Percentiles rank a stretch among this genome's conserved stretches.
Evolutionary conservation across 495 filamentous ascomycete genomes (phyloP).

Genomic region (Aspergillus steynii): DNA sequence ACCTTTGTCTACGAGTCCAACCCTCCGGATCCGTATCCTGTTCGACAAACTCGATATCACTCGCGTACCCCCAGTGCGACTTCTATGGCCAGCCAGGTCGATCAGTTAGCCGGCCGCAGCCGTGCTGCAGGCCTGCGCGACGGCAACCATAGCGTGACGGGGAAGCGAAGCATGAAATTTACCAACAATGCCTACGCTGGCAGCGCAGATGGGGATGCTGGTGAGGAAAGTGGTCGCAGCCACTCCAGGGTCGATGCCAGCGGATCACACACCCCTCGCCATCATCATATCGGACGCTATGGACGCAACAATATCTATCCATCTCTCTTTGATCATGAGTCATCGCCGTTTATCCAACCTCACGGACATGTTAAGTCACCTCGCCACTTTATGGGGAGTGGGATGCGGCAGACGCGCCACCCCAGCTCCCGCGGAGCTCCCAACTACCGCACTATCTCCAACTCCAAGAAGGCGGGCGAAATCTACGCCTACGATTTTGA

Average conservation of each 20-base stretch:
- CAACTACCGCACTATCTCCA: constrained; percentile 44
- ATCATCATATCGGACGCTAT: constrained; percentile 76
- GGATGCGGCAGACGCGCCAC: constrained; percentile 37
- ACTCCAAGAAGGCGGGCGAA: constrained; percentile 53
- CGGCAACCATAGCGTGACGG: constrained; percentile 63
- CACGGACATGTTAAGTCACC: constrained; percentile 59
- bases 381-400: constrained; percentile 50
- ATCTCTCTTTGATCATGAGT: constrained; percentile 76
- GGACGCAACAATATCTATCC: constrained; percentile 67
- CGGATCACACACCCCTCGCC: constrained; percentile 63
- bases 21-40: constrained; percentile 74
- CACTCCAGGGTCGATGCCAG: constrained; percentile 57
- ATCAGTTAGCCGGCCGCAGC: constrained; percentile 64
- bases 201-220: constrained; percentile 58
- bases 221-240: constrained; percentile 65
- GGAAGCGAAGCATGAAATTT: constrained; percentile 98
- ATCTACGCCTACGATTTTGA: constrained; percentile 67
- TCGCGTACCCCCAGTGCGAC: constrained; percentile 94
- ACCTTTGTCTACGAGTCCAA: constrained; percentile 99
- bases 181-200: constrained; percentile 75
- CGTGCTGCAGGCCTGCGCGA: constrained; percentile 59
- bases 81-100: constrained; percentile 80
- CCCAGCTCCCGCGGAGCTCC: constrained; percentile 32
- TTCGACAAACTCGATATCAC: constrained; percentile 80
- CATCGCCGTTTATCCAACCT: constrained; percentile 54